Conservation (phyloP, 2,329 filamentous ascomycete species). For the Calonectria pseudoturangicola region DNA sequence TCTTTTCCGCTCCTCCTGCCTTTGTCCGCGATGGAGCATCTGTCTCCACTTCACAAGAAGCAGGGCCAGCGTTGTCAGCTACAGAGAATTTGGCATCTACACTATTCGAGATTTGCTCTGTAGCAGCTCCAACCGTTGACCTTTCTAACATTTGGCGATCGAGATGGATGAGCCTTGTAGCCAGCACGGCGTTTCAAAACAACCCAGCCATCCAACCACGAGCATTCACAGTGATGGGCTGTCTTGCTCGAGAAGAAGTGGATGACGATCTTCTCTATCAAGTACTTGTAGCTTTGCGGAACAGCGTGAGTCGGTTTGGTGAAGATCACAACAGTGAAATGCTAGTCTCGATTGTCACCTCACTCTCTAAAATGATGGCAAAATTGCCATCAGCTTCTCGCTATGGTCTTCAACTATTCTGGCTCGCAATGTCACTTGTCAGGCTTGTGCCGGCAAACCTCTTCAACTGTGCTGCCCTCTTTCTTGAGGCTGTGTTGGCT, state of each 20-base stretch:
- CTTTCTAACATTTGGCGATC: conserved; percentile 82
- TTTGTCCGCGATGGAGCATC: conserved; percentile 72
- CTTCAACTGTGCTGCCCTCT: conserved; percentile 79
- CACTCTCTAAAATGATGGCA: conserved; percentile 82
- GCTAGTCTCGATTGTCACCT: conserved; percentile 80
- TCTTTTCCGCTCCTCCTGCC: conserved; percentile 70
- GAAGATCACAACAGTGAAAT: conserved; percentile 80
- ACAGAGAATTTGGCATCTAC: conserved; percentile 78
- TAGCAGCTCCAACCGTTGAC: conserved; percentile 79
- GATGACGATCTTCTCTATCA: conserved; percentile 83
- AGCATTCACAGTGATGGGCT: conserved; percentile 83
- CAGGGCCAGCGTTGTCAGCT: conserved; percentile 69
- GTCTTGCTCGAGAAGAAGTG: conserved; percentile 81
- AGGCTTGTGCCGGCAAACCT: conserved; percentile 77
- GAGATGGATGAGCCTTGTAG: conserved; percentile 83
- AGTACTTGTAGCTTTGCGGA: conserved; percentile 80
- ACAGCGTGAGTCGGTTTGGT: conserved; percentile 78
- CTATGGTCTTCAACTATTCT: conserved; percentile 82
- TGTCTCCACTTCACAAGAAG: conserved; percentile 72
- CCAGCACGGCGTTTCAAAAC: conserved; percentile 83
- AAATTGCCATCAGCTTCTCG: conserved; percentile 80
- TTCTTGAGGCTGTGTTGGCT: conserved; percentile 78
- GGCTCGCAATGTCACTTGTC: conserved; percentile 80
- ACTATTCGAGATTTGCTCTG: conserved; percentile 77
- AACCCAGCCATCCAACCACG: conserved; percentile 82